A percentile compares a stretch with the other conserved stretches of the same genome.
phyloP scores from a whole-genome alignment of 352 stramenopile genomes.

The Pythium folliculosum region DNA sequence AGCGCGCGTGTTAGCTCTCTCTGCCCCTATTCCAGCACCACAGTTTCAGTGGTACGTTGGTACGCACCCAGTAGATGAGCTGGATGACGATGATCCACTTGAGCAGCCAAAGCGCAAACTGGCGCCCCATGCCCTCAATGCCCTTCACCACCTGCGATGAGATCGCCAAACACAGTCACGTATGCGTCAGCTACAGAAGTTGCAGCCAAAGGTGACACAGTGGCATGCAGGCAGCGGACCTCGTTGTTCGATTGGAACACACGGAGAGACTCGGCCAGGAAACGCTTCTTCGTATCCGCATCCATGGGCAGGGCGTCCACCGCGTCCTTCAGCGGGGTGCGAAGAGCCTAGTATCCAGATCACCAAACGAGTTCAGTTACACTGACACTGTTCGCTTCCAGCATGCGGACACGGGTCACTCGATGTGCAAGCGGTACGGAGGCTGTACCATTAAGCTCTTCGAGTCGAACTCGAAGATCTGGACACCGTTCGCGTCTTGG shows the following conservation, averaged over 20 bases:
- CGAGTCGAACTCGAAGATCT: slow-evolving; percentile 52
- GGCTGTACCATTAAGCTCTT: slow-evolving; percentile 59
- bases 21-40: not conserved
- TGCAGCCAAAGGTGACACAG: not conserved
- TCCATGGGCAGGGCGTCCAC: slow-evolving; percentile 52
- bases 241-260: slow-evolving; percentile 77
- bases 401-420: no score
- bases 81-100: slow-evolving; percentile 63
- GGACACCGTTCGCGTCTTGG: slow-evolving; percentile 43
- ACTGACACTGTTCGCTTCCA: no score
- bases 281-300: slow-evolving; percentile 44
- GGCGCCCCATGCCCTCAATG: slow-evolving; percentile 50
- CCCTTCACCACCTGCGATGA: slow-evolving; percentile 54
- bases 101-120: slow-evolving; percentile 50
- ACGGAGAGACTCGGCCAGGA: slow-evolving; percentile 53
- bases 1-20: not conserved
- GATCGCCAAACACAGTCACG: not conserved
- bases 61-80: slow-evolving; percentile 50
- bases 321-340: slow-evolving; percentile 56
- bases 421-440: no score
- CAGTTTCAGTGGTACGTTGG: no score
- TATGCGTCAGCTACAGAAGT: not conserved
- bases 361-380: not conserved
- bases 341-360: slow-evolving; percentile 24
- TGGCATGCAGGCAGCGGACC: slow-evolving; percentile 21